These are phyloP conservation scores for Amaranthus cruentus DNA, from an alignment of 148 eudicot genomes.

Conservation along the genomic window DNA sequence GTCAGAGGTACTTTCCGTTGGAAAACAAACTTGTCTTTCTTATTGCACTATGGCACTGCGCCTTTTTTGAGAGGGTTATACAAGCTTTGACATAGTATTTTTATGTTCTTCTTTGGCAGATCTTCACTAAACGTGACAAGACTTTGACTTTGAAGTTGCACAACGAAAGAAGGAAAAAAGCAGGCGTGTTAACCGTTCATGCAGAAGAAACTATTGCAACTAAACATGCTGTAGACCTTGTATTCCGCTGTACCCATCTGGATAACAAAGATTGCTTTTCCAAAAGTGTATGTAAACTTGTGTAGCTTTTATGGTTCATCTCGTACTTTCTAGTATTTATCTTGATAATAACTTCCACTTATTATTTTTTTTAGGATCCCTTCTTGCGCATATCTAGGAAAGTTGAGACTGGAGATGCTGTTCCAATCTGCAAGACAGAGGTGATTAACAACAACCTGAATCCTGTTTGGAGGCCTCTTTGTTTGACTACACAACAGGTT, in stretches of 20 bases:
- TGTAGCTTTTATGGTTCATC: neutral
- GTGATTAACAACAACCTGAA: constrained; percentile 73
- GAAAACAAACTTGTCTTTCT: neutral
- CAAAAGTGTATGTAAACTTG: constrained; percentile 61
- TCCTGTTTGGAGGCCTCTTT: constrained; percentile 80
- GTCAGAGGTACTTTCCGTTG: constrained; percentile 55
- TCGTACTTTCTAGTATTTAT: too few relatives aligned
- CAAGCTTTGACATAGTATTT: neutral
- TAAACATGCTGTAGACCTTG: constrained; percentile 61
- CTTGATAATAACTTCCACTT: constrained; percentile 7
- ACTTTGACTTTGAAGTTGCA: constrained; percentile 62
- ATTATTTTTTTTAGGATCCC: constrained; percentile 58
- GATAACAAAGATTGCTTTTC: constrained; percentile 79
- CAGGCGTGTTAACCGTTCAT: constrained; percentile 59
- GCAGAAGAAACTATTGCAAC: constrained; percentile 79
- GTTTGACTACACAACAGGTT: constrained; percentile 68
- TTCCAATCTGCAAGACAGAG: constrained; percentile 91
- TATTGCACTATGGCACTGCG: neutral
- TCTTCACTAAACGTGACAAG: constrained; percentile 58
- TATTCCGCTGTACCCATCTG: constrained; percentile 54
- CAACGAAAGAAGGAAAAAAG: constrained; percentile 34
- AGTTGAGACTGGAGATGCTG: constrained; percentile 57
- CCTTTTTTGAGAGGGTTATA: neutral
- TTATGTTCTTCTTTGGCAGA: constrained; percentile 40
- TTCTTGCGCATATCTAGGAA: constrained; percentile 81